phyloP scores from a whole-genome alignment of 371 early-diverging fungal genomes.

The Mucor velutinosus region DNA sequence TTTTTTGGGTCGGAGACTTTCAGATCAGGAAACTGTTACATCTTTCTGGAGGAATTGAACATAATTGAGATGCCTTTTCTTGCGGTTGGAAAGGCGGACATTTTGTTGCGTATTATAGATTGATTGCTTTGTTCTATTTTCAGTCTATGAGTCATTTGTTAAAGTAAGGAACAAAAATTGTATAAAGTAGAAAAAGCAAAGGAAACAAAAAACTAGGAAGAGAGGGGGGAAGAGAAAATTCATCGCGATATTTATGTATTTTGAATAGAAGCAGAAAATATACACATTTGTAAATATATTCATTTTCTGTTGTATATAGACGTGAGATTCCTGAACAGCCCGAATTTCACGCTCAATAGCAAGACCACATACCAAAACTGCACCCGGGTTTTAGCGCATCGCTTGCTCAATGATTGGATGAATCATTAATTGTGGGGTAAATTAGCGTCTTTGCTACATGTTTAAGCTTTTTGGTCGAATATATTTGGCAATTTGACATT shows the following conservation, averaged over 20 bases:
- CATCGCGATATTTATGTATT: not conserved
- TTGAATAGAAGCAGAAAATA: not conserved
- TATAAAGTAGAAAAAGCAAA: not conserved
- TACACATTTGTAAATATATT: slow-evolving; percentile 2
- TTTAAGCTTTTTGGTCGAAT: not conserved
- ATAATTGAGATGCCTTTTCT: not conserved
- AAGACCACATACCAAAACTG: not conserved
- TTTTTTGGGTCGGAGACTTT: not conserved
- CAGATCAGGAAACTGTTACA: not conserved
- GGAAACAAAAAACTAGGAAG: not conserved
- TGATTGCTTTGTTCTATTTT: not conserved
- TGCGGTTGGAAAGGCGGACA: not conserved
- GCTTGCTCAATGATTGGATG: not conserved
- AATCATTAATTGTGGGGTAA: not conserved
- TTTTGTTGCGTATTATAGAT: not conserved
- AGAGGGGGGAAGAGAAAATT: not conserved
- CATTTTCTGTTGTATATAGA: not conserved
- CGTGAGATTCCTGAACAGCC: not conserved
- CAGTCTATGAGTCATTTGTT: not conserved
- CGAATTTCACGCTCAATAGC: not conserved
- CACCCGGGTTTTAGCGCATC: not conserved
- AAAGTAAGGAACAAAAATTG: not conserved
- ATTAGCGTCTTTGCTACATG: not conserved
- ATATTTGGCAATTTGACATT: not conserved
- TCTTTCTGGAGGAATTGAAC: not conserved